A percentile compares a stretch with the other conserved stretches of the same genome.
Conservation (phyloP, 2,329 filamentous ascomycete genomes). For the Penicillium sp. region DNA sequence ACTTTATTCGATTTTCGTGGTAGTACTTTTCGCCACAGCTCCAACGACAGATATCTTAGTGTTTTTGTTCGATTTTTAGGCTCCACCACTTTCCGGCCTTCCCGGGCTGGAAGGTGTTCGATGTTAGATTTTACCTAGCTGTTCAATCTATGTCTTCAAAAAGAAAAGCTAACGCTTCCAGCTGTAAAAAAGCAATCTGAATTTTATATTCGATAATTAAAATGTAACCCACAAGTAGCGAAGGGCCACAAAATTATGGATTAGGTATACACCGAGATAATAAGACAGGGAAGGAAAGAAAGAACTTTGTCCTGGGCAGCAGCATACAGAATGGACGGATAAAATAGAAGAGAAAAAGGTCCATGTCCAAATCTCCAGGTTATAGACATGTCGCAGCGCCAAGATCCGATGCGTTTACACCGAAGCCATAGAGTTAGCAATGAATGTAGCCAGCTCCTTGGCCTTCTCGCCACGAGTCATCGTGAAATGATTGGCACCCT, state of each 20-base stretch:
- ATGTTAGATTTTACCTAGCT: neutral
- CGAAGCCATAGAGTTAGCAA: slow-evolving; percentile 27
- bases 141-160: neutral
- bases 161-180: neutral
- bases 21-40: neutral
- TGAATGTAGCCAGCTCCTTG: slow-evolving; percentile 31
- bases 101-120: no score
- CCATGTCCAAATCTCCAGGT: neutral
- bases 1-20: neutral
- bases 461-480: slow-evolving; percentile 33
- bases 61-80: neutral
- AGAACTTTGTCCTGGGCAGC: neutral
- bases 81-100: no score
- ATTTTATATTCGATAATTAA: neutral
- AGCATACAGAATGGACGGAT: neutral
- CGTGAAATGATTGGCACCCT: slow-evolving; percentile 38
- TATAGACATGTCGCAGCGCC: neutral
- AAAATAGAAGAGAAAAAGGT: neutral
- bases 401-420: slow-evolving; percentile 11
- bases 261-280: slow-evolving; percentile 3
- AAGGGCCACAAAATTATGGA: slow-evolving; percentile 5
- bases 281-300: slow-evolving; percentile 2
- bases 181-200: neutral
- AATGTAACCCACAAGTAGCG: neutral
- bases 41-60: neutral